Percentiles rank a stretch among this genome's conserved stretches.
phyloP scores from a whole-genome alignment of 768 basidiomycete genomes.

The Lyophyllum atratum region DNA sequence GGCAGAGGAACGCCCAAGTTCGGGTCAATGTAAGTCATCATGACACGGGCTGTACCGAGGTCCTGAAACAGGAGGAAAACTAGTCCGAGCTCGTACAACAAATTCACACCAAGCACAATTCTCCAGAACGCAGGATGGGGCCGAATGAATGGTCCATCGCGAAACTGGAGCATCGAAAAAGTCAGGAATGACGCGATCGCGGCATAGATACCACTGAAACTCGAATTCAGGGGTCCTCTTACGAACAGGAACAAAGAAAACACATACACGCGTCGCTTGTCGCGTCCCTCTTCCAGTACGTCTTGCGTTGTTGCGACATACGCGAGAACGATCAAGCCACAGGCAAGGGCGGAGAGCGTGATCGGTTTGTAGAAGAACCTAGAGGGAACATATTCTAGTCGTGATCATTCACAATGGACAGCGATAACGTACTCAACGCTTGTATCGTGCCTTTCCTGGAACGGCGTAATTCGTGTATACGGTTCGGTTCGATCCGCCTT shows the following conservation, averaged over 20 bases:
- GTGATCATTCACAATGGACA: constrained; percentile 8
- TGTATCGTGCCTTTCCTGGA: constrained; percentile 82
- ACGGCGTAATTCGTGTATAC: constrained; percentile 81
- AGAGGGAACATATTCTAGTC: constrained; percentile 9
- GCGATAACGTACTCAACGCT: constrained; percentile 70
- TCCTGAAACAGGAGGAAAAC: constrained; percentile 90
- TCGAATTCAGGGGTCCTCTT: constrained; percentile 8
- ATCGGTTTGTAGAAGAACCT: constrained; percentile 89
- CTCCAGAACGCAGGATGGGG: constrained; percentile 91
- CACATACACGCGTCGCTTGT: constrained; percentile 79
- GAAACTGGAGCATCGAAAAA: constrained; percentile 87
- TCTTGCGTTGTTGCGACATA: constrained; percentile 85
- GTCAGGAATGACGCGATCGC: constrained; percentile 71
- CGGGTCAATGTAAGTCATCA: constrained; percentile 82
- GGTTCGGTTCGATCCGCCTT: constrained; percentile 84
- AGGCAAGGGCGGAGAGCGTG: constrained; percentile 72
- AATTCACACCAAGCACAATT: constrained; percentile 73
- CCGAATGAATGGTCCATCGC: constrained; percentile 86
- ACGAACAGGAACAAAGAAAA: constrained; percentile 6
- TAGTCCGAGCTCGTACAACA: constrained; percentile 79
- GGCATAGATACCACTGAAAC: constrained; percentile 72
- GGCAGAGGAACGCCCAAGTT: constrained; percentile 70
- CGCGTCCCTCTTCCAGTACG: constrained; percentile 80
- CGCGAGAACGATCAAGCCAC: constrained; percentile 67
- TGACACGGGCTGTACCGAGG: constrained; percentile 68